Evolutionary conservation across 2,329 filamentous ascomycete genomes (phyloP), one percentile per base, ranked within the genome.

Genomic region (Exophiala phaeomuriformis): DNA sequence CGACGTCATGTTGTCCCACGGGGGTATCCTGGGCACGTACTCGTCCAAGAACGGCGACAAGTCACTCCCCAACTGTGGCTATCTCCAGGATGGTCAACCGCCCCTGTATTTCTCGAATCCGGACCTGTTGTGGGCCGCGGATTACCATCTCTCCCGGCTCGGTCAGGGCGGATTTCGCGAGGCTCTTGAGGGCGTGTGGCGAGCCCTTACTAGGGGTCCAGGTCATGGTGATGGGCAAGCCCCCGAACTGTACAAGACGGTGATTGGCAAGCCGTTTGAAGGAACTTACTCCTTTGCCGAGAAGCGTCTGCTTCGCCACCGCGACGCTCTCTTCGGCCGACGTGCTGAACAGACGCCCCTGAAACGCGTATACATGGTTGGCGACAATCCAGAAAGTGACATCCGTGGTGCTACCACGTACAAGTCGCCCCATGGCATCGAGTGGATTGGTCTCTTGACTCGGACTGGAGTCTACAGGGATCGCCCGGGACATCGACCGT

Each of bases 91-190:
- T 67, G 80, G 79, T 1, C 90, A 95, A 68, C 89, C 93, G 0
- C 75, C 75, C 12, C 72, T 97, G 4, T 95, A 85, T 75, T 95
- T 94, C 69, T 90, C 85, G 43, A 97, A 97, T 69, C 82, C 88
- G 1, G 93, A 98, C 70, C 74, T 97, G 2, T 79, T 90, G 64
- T 98, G 90, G 90, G 86, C 89, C 48, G 86, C 90, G 0, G 81
- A 80, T 33, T 91, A 95, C 69, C 88, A 86, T 56, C 79, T 91
- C 47, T 88, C 91, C 31, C 84, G 93, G 3, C 80, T 97, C 40
- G 93, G 91, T 1, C 93, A 96, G 68, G 93, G 93, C 12, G 90
- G 88, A 0, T 97, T 97, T 70, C 82, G 88, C 57, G 85, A 85
- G 42, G 87, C 90, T 0, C 72, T 97, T 10, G 80, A 84, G 60